These are phyloP conservation scores for Calonectria hawksworthii DNA, from an alignment of 2,329 filamentous ascomycete species.

Conservation along the genomic window DNA sequence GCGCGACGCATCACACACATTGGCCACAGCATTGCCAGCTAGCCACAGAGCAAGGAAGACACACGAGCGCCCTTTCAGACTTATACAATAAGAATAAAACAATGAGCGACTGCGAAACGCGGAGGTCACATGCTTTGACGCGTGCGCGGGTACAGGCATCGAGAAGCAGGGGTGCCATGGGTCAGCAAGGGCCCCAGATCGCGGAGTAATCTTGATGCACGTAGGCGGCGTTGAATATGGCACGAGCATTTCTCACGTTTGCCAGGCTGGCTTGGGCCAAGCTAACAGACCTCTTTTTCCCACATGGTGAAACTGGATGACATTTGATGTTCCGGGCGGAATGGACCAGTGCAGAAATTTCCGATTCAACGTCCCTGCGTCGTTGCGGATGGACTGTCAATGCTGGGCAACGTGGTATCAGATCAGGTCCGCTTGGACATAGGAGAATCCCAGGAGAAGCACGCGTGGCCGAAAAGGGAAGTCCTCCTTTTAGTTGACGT, in stretches of 20 bases:
- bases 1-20: not conserved
- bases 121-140: slow-evolving; percentile 42
- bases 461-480: slow-evolving; percentile 15
- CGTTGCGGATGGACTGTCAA: not conserved
- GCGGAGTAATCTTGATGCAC: slow-evolving; percentile 42
- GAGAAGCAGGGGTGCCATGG: slow-evolving; percentile 21
- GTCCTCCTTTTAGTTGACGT: slow-evolving; percentile 31
- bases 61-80: not conserved
- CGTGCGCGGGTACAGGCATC: slow-evolving; percentile 44
- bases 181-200: slow-evolving; percentile 34
- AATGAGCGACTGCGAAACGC: slow-evolving; percentile 27
- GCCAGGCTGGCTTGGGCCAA: slow-evolving; percentile 27
- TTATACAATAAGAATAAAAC: slow-evolving; percentile 31
- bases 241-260: slow-evolving; percentile 34
- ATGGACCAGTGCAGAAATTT: not conserved
- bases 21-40: not conserved
- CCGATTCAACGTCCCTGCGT: not conserved
- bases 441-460: slow-evolving; percentile 21
- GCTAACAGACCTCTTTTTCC: slow-evolving; percentile 1
- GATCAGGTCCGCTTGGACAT: slow-evolving; percentile 10
- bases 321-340: slow-evolving; percentile 8
- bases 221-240: slow-evolving; percentile 19
- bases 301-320: slow-evolving; percentile 15
- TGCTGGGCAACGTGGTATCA: slow-evolving; percentile 24
- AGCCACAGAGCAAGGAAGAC: not conserved